These are phyloP conservation scores for Salix koriyanagi DNA, from an alignment of 345 rosid species.

Conservation along the genomic window DNA sequence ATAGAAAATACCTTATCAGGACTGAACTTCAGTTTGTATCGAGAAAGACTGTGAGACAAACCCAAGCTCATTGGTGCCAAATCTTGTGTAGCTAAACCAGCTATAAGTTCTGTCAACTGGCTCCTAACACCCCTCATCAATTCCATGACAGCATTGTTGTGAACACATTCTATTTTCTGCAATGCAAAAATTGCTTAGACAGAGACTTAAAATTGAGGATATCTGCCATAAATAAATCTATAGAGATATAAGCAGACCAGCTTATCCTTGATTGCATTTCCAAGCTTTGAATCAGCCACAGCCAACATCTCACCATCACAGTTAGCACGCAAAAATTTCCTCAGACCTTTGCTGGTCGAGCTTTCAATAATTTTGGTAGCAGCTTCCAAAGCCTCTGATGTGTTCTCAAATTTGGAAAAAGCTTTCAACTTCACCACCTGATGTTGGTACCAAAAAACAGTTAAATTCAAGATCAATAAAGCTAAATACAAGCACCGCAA, in stretches of 20 bases:
- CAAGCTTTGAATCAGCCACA: slow-evolving; percentile 91
- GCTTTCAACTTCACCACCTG: slow-evolving; percentile 81
- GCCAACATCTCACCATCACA: slow-evolving; percentile 66
- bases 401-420: slow-evolving; percentile 85
- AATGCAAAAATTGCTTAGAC: slow-evolving; percentile 9
- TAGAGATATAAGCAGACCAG: slow-evolving; percentile 40
- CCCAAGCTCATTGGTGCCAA: slow-evolving; percentile 96
- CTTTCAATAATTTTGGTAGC: slow-evolving; percentile 69
- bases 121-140: slow-evolving; percentile 78
- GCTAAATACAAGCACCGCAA: neutral
- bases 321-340: slow-evolving; percentile 68
- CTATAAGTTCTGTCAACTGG: slow-evolving; percentile 78
- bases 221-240: neutral
- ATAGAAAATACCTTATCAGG: slow-evolving; percentile 68
- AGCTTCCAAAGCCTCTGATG: slow-evolving; percentile 78
- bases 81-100: slow-evolving; percentile 74
- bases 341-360: slow-evolving; percentile 64
- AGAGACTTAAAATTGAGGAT: neutral
- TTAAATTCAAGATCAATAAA: neutral
- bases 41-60: slow-evolving; percentile 83
- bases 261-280: slow-evolving; percentile 84
- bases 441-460: neutral
- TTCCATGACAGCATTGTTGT: slow-evolving; percentile 87
- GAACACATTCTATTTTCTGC: slow-evolving; percentile 92
- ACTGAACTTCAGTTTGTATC: slow-evolving; percentile 89